A percentile compares a stretch with the other conserved stretches of the same genome.
Evolutionary conservation across 768 basidiomycete species (phyloP).

Genomic region (Strobilomyces confusus): DNA sequence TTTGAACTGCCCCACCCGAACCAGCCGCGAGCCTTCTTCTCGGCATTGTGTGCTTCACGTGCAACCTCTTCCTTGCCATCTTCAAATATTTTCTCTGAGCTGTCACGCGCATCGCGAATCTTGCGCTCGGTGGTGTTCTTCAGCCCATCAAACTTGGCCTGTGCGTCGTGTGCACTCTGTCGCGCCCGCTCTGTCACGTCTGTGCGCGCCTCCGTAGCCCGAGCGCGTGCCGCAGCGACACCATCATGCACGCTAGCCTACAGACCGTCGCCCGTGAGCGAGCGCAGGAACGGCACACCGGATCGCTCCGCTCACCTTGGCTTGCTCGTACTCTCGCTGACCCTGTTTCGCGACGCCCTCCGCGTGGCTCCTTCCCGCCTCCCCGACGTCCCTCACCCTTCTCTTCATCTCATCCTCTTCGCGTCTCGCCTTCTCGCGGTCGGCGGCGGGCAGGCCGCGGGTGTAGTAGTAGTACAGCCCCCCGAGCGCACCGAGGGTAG

Average conservation of each 20-base stretch:
- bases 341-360: constrained; percentile 29
- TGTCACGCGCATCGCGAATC: constrained; percentile 22
- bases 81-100: constrained; percentile 25
- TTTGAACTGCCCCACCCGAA: constrained; percentile 38
- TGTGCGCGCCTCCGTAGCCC: constrained; percentile 22
- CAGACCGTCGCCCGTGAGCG: neutral
- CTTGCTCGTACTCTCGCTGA: constrained; percentile 30
- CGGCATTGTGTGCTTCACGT: constrained; percentile 22
- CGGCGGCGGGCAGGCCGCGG: constrained; percentile 17
- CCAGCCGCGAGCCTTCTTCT: constrained; percentile 32
- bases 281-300: no score
- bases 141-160: constrained; percentile 22
- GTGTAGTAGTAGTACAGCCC: constrained; percentile 38
- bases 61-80: constrained; percentile 28
- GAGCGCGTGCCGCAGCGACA: constrained; percentile 5
- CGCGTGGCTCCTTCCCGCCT: constrained; percentile 30
- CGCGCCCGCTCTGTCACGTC: constrained; percentile 26
- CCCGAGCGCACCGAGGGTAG: constrained; percentile 32
- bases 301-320: constrained; percentile 29
- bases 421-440: constrained; percentile 23
- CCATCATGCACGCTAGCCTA: constrained; percentile 23
- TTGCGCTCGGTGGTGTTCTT: constrained; percentile 26
- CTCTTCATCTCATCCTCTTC: constrained; percentile 32
- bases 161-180: constrained; percentile 23
- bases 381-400: constrained; percentile 26